Percentiles rank a stretch among this genome's conserved stretches.
phyloP scores from a whole-genome alignment of 1,284 basidiomycete species.

The Vanrija sp. region DNA sequence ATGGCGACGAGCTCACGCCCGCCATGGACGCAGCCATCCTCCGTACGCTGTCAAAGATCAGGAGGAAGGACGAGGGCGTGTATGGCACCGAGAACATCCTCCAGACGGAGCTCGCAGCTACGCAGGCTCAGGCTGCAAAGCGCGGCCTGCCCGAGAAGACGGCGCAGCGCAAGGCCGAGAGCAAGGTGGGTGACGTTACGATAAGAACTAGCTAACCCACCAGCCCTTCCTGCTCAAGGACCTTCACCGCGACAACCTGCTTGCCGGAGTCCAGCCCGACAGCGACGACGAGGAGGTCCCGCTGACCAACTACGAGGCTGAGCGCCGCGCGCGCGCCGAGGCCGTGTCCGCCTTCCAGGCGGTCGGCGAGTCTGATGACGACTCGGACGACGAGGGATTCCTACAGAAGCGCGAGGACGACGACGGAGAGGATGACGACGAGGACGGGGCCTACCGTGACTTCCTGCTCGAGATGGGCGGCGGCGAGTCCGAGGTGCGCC shows the following conservation, averaged over 20 bases:
- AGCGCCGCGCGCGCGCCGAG: constrained; percentile 69
- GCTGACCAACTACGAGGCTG: constrained; percentile 74
- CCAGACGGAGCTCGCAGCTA: constrained; percentile 57
- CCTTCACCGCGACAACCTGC: constrained; percentile 50
- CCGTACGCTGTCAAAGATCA: constrained; percentile 81
- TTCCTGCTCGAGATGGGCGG: constrained; percentile 74
- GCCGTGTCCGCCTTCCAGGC: constrained; percentile 67
- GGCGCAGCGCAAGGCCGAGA: constrained; percentile 12
- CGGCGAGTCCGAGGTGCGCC: constrained; percentile 63
- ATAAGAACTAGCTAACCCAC: constrained; percentile 1
- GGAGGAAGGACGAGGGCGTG: constrained; percentile 69
- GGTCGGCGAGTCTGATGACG: constrained; percentile 53
- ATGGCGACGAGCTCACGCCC: constrained; percentile 92
- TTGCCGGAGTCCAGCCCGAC: constrained; percentile 25
- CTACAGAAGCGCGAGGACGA: constrained; percentile 59
- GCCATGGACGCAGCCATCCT: constrained; percentile 93
- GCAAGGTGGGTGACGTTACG: constrained; percentile 24
- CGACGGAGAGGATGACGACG: constrained; percentile 69
- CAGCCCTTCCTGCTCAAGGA: constrained; percentile 52
- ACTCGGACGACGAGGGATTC: constrained; percentile 54
- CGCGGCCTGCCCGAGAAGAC: constrained; percentile 19
- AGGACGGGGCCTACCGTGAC: constrained; percentile 71
- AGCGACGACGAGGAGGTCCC: constrained; percentile 36
- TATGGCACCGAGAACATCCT: constrained; percentile 67
- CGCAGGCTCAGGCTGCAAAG: constrained; percentile 30